A percentile compares a stretch with the other conserved stretches of the same genome.
phyloP scores from a whole-genome alignment of 352 stramenopile genomes.

The Globisporangium ultimum region DNA sequence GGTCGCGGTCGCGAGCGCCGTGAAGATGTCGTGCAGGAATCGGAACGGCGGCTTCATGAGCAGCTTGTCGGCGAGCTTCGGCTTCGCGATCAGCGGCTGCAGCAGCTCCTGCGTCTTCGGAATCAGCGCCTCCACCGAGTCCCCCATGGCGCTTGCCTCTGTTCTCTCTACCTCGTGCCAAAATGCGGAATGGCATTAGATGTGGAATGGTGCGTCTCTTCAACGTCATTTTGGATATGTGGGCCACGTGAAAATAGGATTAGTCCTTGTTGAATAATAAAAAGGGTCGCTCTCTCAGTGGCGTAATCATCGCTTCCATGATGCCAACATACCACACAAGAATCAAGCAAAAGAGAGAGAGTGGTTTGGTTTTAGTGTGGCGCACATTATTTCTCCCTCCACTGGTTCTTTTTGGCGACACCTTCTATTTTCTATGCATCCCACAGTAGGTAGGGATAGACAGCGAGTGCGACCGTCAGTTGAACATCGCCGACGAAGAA shows the following conservation, averaged over 20 bases:
- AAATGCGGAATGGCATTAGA: no score
- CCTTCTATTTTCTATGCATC: no score
- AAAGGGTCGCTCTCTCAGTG: no score
- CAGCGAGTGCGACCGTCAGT: no score
- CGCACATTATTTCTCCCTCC: not conserved
- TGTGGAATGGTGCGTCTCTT: not conserved
- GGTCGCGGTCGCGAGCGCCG: constrained; percentile 77
- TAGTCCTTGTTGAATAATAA: not conserved
- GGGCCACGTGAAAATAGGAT: not conserved
- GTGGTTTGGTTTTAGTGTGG: not conserved
- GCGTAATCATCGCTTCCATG: no score
- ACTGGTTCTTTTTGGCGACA: not conserved
- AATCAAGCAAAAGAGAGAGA: not conserved
- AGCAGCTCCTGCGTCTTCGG: constrained; percentile 80
- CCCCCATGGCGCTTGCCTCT: constrained; percentile 30
- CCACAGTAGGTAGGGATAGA: no score
- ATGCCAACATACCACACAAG: no score
- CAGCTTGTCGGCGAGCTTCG: constrained; percentile 94
- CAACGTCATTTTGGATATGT: constrained; percentile 4
- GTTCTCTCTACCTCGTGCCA: not conserved
- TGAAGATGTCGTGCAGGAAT: constrained; percentile 95
- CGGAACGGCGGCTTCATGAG: constrained; percentile 95
- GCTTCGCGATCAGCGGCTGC: constrained; percentile 90
- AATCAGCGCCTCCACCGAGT: constrained; percentile 66
- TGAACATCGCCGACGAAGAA: no score